phyloP scores from a whole-genome alignment of 257 asterid genomes.

The Euphrasia confusa region DNA sequence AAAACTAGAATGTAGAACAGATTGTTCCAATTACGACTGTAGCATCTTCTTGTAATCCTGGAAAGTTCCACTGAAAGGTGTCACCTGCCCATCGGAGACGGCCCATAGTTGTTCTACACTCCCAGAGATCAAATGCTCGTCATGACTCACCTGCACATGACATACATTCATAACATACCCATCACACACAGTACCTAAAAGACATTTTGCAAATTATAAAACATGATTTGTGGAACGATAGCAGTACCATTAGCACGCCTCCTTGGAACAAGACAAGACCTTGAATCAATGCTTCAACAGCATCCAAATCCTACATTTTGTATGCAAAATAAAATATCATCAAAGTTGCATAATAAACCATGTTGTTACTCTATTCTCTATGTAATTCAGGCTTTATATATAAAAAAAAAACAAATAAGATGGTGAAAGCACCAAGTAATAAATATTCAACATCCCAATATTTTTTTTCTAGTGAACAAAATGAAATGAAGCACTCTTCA shows the following conservation, averaged over 20 bases:
- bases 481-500: neutral
- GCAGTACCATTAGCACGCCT: constrained; percentile 88
- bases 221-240: constrained; percentile 5
- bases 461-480: neutral
- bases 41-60: constrained; percentile 80
- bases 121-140: constrained; percentile 91
- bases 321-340: constrained; percentile 10
- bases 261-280: constrained; percentile 98
- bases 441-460: neutral
- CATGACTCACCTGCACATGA: constrained; percentile 81
- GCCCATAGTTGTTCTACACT: constrained; percentile 95
- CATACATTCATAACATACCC: constrained; percentile 16
- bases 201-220: neutral
- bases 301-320: constrained; percentile 76
- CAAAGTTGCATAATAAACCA: neutral
- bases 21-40: constrained; percentile 31
- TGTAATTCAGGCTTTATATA: neutral
- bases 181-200: neutral
- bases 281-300: constrained; percentile 95
- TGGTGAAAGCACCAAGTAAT: neutral
- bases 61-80: constrained; percentile 76
- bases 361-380: neutral
- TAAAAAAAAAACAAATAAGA: neutral
- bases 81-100: constrained; percentile 66
- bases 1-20: too few species aligned